These are phyloP conservation scores for Scutellaria barbata DNA, from an alignment of 257 asterid genomes.

Conservation along the genomic window DNA sequence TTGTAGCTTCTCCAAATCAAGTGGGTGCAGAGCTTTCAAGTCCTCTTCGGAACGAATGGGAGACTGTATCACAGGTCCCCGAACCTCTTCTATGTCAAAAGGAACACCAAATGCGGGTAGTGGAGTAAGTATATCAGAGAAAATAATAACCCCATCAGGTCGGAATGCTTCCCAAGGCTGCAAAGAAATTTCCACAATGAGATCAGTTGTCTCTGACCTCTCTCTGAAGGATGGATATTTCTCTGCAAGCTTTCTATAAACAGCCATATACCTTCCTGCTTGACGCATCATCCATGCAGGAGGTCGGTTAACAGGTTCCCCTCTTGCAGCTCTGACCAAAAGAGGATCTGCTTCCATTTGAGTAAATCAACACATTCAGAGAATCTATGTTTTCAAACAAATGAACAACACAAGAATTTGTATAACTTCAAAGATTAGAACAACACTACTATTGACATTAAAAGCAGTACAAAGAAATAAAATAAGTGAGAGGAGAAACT, in stretches of 20 bases:
- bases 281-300: conserved; percentile 99
- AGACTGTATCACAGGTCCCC: conserved; percentile 88
- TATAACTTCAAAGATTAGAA: conserved; percentile 1
- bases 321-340: conserved; percentile 94
- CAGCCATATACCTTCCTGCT: conserved; percentile 99
- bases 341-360: conserved; percentile 68
- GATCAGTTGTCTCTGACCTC: conserved; percentile 99
- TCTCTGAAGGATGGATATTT: conserved; percentile 96
- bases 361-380: conserved; percentile 14
- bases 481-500: neutral
- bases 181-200: conserved; percentile 97
- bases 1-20: conserved; percentile 78
- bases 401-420: neutral
- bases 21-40: conserved; percentile 70
- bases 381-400: neutral
- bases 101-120: conserved; percentile 98
- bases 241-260: conserved; percentile 92
- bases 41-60: conserved; percentile 83
- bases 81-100: conserved; percentile 88
- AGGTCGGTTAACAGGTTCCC: conserved; percentile 78
- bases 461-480: neutral
- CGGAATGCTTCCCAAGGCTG: conserved; percentile 99
- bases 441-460: too few species aligned
- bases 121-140: conserved; percentile 96
- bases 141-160: conserved; percentile 96